Base-by-base conservation (phyloP, 1,284 basidiomycete species). In the Trametes polyzona region DNA sequence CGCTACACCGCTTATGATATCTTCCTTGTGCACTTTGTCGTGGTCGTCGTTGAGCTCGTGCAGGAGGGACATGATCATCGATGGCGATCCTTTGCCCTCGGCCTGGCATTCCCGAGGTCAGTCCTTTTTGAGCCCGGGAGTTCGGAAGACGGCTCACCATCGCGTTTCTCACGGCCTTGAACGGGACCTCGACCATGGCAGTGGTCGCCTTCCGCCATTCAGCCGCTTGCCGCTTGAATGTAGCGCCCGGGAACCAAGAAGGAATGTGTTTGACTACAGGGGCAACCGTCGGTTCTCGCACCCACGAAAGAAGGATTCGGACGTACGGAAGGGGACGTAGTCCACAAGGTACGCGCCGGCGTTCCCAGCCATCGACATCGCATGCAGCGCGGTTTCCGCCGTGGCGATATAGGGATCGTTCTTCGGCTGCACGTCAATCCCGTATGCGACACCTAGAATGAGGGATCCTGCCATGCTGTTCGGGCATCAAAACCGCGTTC, bases 151-250 rank as follows among this genome's bases (percentile, higher is more conserved):
- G 42, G 44, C 70, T 37, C 47, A 69, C 70, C 52, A 71, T 60
- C 3, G 67, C 67, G n/a, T 58, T 51, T 56, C 65, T 69, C 30
- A 74, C 72, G 2, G 65, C 67, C 23, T 69, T 64, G 52, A 69
- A 78, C 2, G 78, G 75, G 30, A 62, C 65, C 12, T 76, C 69
- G 9, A 65, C 62, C 63, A 74, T 69, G 11, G 60, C 62, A 7
- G 53, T 52, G 21, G 69, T 64, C 14, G 68, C 53, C 32, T 67
- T 63, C 55, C 66, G 68, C 70, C 75, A 75, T 47, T 70, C 74
- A 65, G 72, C 73, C 0, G 76, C 82, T 47, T 83, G 77, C 11
- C 78, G 77, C 23, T 76, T 71, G 77, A 83, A 81, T 0, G 68
- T 67, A 1, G 77, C 74, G 11, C 80, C 80, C 16, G 80, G 80